Conservation (phyloP, 495 filamentous ascomycete species). For the Ramalina intermedia region DNA sequence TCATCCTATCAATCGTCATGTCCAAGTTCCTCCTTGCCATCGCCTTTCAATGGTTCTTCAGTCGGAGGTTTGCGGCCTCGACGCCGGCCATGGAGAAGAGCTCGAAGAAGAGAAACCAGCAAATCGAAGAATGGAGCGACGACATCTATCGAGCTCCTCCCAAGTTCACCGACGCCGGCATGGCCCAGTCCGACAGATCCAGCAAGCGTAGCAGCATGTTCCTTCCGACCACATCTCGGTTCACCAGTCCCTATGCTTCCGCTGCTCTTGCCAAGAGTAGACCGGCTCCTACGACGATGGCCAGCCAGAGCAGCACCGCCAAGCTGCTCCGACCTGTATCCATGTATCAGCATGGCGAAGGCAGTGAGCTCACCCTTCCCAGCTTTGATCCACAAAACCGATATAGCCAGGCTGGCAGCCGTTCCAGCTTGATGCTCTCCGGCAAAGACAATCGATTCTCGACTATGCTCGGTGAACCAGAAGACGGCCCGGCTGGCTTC, state of each 20-base stretch:
- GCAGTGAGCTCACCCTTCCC: slow-evolving; percentile 47
- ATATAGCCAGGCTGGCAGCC: slow-evolving; percentile 27
- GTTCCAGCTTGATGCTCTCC: slow-evolving; percentile 37
- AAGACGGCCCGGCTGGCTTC: slow-evolving; percentile 77
- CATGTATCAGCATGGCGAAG: slow-evolving; percentile 57
- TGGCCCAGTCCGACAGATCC: slow-evolving; percentile 45
- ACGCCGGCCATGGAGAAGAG: slow-evolving; percentile 59
- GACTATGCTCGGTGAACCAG: slow-evolving; percentile 44
- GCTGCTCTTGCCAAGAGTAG: slow-evolving; percentile 38
- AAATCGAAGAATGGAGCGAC: slow-evolving; percentile 97
- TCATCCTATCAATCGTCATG: slow-evolving; percentile 81
- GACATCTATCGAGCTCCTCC: slow-evolving; percentile 90
- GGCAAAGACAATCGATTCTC: slow-evolving; percentile 32
- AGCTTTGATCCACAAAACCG: slow-evolving; percentile 29
- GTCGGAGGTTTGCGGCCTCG: slow-evolving; percentile 61
- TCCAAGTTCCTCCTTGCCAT: slow-evolving; percentile 84
- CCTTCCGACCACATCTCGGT: slow-evolving; percentile 75
- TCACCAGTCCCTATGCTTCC: slow-evolving; percentile 82
- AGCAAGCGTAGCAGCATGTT: slow-evolving; percentile 75
- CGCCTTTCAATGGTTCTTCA: slow-evolving; percentile 89
- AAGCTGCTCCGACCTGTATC: slow-evolving; percentile 52
- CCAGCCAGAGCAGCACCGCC: slow-evolving; percentile 72
- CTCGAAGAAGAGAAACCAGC: slow-evolving; percentile 65
- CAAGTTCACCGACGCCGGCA: slow-evolving; percentile 54
- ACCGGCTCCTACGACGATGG: slow-evolving; percentile 77